Conservation (phyloP, 2,329 filamentous ascomycete species). For the Colletotrichum liaoningense region DNA sequence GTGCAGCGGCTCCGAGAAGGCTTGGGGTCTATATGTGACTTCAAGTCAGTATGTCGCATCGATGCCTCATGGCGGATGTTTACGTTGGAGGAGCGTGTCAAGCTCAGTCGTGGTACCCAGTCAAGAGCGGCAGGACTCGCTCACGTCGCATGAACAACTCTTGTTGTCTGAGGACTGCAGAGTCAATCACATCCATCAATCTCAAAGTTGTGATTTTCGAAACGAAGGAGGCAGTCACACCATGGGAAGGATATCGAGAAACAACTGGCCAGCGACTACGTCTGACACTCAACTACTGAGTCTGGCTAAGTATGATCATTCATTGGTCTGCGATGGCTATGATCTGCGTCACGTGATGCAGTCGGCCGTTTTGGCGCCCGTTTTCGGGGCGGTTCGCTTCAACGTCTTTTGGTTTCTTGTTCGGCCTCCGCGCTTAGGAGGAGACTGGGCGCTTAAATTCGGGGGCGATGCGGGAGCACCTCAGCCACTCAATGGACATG, state of each 20-base stretch:
- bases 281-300: not conserved
- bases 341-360: constrained; percentile 29
- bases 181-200: constrained; percentile 30
- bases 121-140: constrained; percentile 8
- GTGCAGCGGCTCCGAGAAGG: not conserved
- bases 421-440: constrained; percentile 30
- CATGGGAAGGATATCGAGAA: constrained; percentile 1
- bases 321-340: constrained; percentile 17
- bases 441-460: constrained; percentile 29
- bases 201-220: constrained; percentile 5
- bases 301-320: not conserved
- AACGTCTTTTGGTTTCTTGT: not conserved
- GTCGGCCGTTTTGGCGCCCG: constrained; percentile 5
- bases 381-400: constrained; percentile 17
- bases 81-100: constrained; percentile 29
- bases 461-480: constrained; percentile 14
- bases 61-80: constrained; percentile 18
- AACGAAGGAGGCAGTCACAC: constrained; percentile 33
- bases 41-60: constrained; percentile 3
- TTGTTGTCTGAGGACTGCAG: constrained; percentile 20
- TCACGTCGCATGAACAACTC: not conserved
- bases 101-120: constrained; percentile 3
- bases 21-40: constrained; percentile 31
- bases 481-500: constrained; percentile 33
- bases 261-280: constrained; percentile 29